Evolutionary conservation across 1,139 yeast species (phyloP).

Genomic region (Yamadazyma sp.): DNA sequence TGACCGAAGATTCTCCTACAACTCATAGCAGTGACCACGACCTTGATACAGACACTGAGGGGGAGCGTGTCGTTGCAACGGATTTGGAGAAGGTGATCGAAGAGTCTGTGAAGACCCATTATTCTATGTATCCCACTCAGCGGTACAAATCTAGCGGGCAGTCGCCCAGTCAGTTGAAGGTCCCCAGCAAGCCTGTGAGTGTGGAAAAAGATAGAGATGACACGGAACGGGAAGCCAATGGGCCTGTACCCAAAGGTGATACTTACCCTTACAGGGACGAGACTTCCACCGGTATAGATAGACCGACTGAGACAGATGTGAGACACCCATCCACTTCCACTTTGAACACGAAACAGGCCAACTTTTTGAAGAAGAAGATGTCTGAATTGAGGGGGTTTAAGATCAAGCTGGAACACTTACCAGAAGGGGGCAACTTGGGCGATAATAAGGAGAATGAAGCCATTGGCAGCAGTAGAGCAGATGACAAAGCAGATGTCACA

Average conservation of each 20-base stretch:
- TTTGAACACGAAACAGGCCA: constrained; percentile 1
- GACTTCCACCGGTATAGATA: too few species aligned
- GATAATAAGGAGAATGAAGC: not conserved
- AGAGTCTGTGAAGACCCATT: not conserved
- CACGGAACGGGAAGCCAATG: too few species aligned
- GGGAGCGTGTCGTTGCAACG: not conserved
- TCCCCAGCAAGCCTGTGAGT: too few species aligned
- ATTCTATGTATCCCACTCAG: not conserved
- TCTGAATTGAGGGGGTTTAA: not conserved
- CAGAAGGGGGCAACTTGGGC: not conserved
- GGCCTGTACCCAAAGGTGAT: too few species aligned
- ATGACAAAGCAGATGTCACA: not conserved
- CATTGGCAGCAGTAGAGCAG: not conserved
- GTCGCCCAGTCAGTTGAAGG: too few species aligned
- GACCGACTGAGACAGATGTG: not conserved
- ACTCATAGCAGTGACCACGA: not conserved
- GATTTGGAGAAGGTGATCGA: not conserved
- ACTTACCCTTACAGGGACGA: too few species aligned
- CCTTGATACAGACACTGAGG: not conserved
- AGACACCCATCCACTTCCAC: not conserved
- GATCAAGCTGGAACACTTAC: not conserved
- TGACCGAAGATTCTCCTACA: not conserved
- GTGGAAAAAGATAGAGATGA: too few species aligned
- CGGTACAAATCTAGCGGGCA: not conserved
- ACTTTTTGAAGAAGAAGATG: constrained; percentile 1